Conservation (phyloP, 2,329 filamentous ascomycete genomes). For the Drechslera avenae region DNA sequence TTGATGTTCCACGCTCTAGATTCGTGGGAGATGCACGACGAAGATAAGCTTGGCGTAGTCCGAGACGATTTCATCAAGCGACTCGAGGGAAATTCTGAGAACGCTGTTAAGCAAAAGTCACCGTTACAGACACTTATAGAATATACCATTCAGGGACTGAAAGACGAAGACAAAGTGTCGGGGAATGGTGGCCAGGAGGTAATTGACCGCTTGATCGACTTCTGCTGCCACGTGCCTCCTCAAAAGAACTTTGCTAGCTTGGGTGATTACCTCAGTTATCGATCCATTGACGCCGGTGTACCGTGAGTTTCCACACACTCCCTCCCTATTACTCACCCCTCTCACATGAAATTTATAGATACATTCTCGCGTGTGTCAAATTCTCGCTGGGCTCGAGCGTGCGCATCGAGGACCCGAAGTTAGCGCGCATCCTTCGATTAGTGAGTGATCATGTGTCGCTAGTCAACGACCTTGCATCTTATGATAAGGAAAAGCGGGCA, state of each 20-base stretch:
- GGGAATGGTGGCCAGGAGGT: conserved; percentile 1
- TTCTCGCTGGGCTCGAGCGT: conserved; percentile 2
- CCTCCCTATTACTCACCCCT: background rate
- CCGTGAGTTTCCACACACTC: background rate
- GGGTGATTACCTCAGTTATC: background rate
- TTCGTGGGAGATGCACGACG: conserved; percentile 1
- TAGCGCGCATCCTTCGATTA: background rate
- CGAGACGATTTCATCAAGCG: background rate
- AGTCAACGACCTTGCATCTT: background rate
- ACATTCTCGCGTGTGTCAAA: conserved; percentile 1
- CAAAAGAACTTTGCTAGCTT: background rate
- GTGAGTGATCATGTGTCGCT: background rate
- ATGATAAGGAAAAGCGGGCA: background rate
- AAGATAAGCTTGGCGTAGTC: background rate
- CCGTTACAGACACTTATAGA: background rate
- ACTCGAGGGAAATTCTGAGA: background rate
- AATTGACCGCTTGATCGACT: conserved; percentile 2
- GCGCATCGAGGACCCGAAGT: background rate
- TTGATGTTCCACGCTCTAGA: background rate
- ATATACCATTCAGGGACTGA: background rate
- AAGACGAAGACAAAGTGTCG: background rate
- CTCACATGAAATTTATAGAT: background rate
- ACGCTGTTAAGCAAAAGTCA: background rate
- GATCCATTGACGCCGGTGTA: background rate
- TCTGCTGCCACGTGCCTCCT: background rate